A percentile compares a stretch with the other conserved stretches of the same genome.
These are phyloP conservation scores for Rhizopus sp. DNA, from an alignment of 371 early-diverging fungal genomes.

Conservation along the genomic window DNA sequence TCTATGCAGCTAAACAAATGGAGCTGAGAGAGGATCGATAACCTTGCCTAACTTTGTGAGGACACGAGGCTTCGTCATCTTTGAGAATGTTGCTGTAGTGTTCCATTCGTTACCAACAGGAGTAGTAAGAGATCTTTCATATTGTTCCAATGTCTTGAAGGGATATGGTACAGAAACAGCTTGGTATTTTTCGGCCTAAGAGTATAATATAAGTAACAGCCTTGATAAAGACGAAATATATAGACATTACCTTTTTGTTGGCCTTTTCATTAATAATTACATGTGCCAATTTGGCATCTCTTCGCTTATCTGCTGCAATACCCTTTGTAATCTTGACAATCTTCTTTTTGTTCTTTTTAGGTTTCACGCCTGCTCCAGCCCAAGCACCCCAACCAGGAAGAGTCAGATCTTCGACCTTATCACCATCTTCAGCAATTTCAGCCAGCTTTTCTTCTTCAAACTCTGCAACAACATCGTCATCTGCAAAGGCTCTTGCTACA, in stretches of 20 bases:
- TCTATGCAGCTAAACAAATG: constrained; percentile 45
- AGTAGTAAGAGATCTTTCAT: constrained; percentile 79
- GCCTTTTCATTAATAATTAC: constrained; percentile 92
- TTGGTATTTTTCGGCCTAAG: constrained; percentile 72
- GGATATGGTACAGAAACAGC: constrained; percentile 79
- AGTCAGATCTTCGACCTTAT: constrained; percentile 78
- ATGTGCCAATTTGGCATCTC: constrained; percentile 79
- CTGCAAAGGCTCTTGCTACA: constrained; percentile 91
- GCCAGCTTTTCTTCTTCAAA: constrained; percentile 86
- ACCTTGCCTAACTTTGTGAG: constrained; percentile 84
- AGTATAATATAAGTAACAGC: background rate
- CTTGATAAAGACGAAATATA: constrained; percentile 5
- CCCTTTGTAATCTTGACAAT: constrained; percentile 69
- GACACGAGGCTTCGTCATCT: constrained; percentile 80
- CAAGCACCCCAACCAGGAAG: constrained; percentile 97
- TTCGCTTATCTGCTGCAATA: constrained; percentile 66
- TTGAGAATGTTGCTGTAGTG: constrained; percentile 70
- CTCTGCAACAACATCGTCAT: constrained; percentile 87
- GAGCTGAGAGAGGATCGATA: constrained; percentile 80
- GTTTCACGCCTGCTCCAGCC: constrained; percentile 78
- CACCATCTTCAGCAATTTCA: constrained; percentile 69
- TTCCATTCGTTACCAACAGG: constrained; percentile 98
- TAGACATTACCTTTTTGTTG: constrained; percentile 67
- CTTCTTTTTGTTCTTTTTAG: constrained; percentile 61
- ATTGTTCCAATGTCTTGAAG: constrained; percentile 85